Evolutionary conservation across 148 eudicot species (phyloP).

Genomic region (Nepenthes gracilis): DNA sequence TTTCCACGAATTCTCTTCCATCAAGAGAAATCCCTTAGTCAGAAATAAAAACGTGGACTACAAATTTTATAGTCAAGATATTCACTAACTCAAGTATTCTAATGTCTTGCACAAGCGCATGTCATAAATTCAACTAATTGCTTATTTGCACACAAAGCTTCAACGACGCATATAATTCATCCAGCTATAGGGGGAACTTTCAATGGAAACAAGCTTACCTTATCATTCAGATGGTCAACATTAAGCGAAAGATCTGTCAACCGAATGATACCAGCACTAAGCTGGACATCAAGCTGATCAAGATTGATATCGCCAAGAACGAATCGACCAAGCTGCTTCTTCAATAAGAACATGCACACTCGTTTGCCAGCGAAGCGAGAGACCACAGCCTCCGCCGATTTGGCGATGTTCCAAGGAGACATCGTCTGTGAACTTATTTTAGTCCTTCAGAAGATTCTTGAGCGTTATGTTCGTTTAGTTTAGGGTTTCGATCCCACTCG

Average conservation of each 20-base stretch:
- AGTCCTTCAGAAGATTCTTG: too few relatives aligned
- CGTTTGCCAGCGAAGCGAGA: conserved; percentile 64
- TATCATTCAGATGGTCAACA: conserved; percentile 60
- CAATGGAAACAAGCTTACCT: conserved; percentile 28
- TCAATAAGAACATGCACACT: conserved; percentile 65
- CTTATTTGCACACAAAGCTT: too few relatives aligned
- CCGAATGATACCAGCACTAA: conserved; percentile 56
- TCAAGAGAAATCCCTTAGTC: too few relatives aligned
- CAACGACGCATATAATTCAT: too few relatives aligned
- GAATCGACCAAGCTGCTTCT: conserved; percentile 77
- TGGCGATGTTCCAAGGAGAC: conserved; percentile 71
- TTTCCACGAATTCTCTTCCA: too few relatives aligned
- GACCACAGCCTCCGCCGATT: conserved; percentile 74
- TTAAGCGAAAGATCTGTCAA: conserved; percentile 82
- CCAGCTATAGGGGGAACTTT: neutral
- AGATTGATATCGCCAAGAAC: conserved; percentile 81
- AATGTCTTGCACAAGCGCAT: too few relatives aligned
- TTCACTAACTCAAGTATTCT: too few relatives aligned
- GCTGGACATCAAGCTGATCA: conserved; percentile 88
- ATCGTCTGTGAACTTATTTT: conserved; percentile 11
- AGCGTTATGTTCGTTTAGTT: neutral
- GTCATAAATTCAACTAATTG: too few relatives aligned
- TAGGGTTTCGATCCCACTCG: conserved; percentile 11
- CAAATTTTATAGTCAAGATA: too few relatives aligned
- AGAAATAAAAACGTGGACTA: too few relatives aligned